Evolutionary conservation across 192 early-diverging fungal species (phyloP), one percentile per base, ranked within the genome.

Genomic region (Coemansia furcata): DNA sequence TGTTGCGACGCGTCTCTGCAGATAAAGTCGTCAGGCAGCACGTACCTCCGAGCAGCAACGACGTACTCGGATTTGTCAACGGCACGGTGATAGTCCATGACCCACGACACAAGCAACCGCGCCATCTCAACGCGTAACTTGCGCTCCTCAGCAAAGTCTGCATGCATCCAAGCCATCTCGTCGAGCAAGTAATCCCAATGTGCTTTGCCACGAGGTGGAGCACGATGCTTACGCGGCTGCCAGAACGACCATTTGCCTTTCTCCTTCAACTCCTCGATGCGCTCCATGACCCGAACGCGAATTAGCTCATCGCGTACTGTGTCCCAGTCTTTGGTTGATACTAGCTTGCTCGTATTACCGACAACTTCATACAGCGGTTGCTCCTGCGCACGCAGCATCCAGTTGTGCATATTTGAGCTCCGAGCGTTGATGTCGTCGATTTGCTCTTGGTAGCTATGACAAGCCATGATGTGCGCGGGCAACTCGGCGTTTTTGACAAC

Each of bases 161-260:
- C 68, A 23, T 81, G 77, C 72, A 84, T 67, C 85, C 85, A 86
- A 12, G 46, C 44, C 74, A 77, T 74, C 63, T 86, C 85, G 19
- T 84, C 80, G 15, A 86, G 66, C 38, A 85, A 33, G 49, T 80
- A 79, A 49, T 86, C 85, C 85, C 85, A 82, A 42, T 86, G 85
- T 11, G 79, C 74, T 47, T 84, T 84, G 12, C 70, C 71, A 10
- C 85, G 74, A 15, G 85, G 70, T n/a, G 83, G 82, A 3, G 82
- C 79, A 3, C 73, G 64, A 39, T 84, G 83, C 46, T 72, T 74
- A 15, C 62, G 73, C 29, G 82, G 69, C 66, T 86, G 85, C 65
- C 77, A 76, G 40, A 86, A 84, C 30, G 79, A 76, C 80, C 82
- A 84, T 52, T 71, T 75, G 52, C 75, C 74, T 37, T 71, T 70